These are phyloP conservation scores for Aphanocladium album DNA, from an alignment of 2,329 filamentous ascomycete genomes.

Conservation along the genomic window DNA sequence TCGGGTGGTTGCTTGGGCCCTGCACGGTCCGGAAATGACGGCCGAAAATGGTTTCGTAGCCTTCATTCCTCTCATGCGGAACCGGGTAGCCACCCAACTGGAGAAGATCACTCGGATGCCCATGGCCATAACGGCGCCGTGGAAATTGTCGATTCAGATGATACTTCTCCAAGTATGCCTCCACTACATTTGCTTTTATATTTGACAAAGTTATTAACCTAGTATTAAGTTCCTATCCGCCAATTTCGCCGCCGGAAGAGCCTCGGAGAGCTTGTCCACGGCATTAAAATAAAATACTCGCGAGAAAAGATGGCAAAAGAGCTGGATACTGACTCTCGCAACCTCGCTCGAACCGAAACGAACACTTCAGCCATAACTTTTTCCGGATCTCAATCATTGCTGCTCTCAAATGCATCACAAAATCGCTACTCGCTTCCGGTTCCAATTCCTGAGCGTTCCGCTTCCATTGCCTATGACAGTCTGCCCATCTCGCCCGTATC, in stretches of 20 bases:
- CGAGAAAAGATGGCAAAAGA: constrained; percentile 18
- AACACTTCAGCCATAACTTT: neutral
- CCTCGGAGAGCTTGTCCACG: constrained; percentile 26
- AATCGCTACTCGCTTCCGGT: constrained; percentile 6
- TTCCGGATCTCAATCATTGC: neutral
- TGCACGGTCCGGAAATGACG: constrained; percentile 3
- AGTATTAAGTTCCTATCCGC: neutral
- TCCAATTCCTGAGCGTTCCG: constrained; percentile 5
- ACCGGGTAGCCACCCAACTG: neutral
- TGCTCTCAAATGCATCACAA: neutral
- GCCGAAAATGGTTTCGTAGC: constrained; percentile 11
- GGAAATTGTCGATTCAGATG: neutral
- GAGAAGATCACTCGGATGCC: neutral
- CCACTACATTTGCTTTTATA: no score
- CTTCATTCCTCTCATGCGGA: neutral
- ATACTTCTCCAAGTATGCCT: neutral
- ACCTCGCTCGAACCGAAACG: neutral
- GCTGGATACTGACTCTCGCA: neutral
- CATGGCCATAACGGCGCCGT: neutral
- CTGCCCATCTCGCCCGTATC: neutral
- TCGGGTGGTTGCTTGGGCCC: constrained; percentile 4
- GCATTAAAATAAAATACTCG: constrained; percentile 23
- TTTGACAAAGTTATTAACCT: constrained; percentile 14
- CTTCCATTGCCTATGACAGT: neutral
- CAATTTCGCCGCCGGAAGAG: constrained; percentile 22